These are phyloP conservation scores for Lecanicillium sp. DNA, from an alignment of 2,329 filamentous ascomycete species.

Conservation along the genomic window DNA sequence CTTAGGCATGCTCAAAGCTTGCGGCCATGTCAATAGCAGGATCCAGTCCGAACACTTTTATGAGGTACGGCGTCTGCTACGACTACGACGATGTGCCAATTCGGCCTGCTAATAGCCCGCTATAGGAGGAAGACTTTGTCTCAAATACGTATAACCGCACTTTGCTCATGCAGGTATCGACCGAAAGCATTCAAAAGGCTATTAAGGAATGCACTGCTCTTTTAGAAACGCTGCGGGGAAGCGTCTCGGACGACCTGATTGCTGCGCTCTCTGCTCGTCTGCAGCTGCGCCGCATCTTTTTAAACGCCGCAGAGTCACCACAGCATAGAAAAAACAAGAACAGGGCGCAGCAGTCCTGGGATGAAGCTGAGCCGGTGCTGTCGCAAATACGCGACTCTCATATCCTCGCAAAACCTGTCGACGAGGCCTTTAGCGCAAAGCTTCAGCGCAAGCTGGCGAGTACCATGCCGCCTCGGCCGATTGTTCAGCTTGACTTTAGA, in stretches of 20 bases:
- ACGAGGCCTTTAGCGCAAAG: conserved; percentile 80
- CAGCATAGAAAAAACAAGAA: conserved; percentile 35
- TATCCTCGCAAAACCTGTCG: conserved; percentile 53
- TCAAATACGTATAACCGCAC: conserved; percentile 81
- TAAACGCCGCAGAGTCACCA: conserved; percentile 44
- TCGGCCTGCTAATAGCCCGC: background rate
- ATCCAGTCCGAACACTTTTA: conserved; percentile 83
- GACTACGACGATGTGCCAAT: background rate
- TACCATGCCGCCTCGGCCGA: conserved; percentile 85
- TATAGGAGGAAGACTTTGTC: conserved; percentile 89
- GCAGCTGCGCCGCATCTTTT: conserved; percentile 54
- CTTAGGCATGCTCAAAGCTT: conserved; percentile 73
- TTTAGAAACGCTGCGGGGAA: conserved; percentile 32
- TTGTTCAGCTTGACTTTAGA: conserved; percentile 67
- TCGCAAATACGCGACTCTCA: conserved; percentile 51
- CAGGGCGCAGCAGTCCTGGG: conserved; percentile 43
- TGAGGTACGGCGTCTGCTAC: conserved; percentile 49
- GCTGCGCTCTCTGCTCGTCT: conserved; percentile 58
- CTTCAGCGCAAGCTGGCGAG: conserved; percentile 87
- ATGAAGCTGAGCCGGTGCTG: conserved; percentile 41
- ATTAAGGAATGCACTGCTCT: conserved; percentile 47
- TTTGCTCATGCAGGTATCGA: conserved; percentile 59
- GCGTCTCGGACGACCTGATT: conserved; percentile 31
- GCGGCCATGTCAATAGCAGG: conserved; percentile 66
- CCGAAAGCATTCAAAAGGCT: conserved; percentile 44